phyloP scores from a whole-genome alignment of 352 stramenopile species.

The Peronospora belbahrii region DNA sequence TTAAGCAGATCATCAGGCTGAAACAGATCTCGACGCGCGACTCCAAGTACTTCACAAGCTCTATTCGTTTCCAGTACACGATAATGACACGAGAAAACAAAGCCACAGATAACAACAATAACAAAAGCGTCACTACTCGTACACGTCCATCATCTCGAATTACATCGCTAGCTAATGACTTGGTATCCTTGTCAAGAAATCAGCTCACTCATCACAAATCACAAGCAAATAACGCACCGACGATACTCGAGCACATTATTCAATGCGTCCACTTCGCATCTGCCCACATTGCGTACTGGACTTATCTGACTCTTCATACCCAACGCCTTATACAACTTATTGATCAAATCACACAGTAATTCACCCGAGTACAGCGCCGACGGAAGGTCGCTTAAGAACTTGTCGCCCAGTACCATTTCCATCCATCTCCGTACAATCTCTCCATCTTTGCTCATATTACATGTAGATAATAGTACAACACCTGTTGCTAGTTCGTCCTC shows the following conservation, averaged over 20 bases:
- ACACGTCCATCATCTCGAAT: no score
- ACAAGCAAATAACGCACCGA: slow-evolving; percentile 27
- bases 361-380: slow-evolving; percentile 52
- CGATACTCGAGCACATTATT: slow-evolving; percentile 64
- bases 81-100: no score
- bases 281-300: slow-evolving; percentile 9
- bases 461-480: slow-evolving; percentile 31
- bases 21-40: slow-evolving; percentile 53
- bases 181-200: slow-evolving; percentile 4
- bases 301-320: slow-evolving; percentile 65
- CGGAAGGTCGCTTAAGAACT: slow-evolving; percentile 44
- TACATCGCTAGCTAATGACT: not conserved
- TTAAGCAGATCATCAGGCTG: slow-evolving; percentile 65
- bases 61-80: no score
- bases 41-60: slow-evolving; percentile 59
- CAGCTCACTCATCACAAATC: no score
- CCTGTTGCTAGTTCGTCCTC: slow-evolving; percentile 24
- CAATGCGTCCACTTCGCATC: slow-evolving; percentile 14
- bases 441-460: slow-evolving; percentile 36
- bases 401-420: slow-evolving; percentile 83
- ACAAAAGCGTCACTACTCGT: no score
- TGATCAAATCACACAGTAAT: slow-evolving; percentile 57
- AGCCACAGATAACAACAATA: not conserved
- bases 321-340: slow-evolving; percentile 65
- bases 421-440: slow-evolving; percentile 81